Evolutionary conservation across 2,329 filamentous ascomycete genomes (phyloP).

Genomic region (Cephalotrichum gorgonifer): DNA sequence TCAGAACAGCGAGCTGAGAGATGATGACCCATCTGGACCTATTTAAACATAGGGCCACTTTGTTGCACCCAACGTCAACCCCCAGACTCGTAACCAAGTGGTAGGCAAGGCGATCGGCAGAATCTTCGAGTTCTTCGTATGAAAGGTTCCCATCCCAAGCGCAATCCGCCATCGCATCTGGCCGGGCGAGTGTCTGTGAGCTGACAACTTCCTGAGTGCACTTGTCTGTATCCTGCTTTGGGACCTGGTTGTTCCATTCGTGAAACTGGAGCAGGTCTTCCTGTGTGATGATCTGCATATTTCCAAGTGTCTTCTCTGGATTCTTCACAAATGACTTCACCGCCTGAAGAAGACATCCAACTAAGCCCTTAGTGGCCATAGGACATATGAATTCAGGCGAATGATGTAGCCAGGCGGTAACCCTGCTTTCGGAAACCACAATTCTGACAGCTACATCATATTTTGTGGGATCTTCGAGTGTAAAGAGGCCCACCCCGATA

Average conservation of each 20-base stretch:
- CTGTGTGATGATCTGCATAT: neutral
- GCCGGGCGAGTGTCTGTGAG: conserved; percentile 22
- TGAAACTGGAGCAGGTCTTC: conserved; percentile 32
- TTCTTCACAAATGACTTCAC: neutral
- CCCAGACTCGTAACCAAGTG: conserved; percentile 26
- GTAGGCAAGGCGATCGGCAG: conserved; percentile 29
- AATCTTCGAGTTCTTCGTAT: conserved; percentile 30
- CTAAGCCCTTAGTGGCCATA: neutral
- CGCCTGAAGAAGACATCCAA: neutral
- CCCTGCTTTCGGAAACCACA: neutral
- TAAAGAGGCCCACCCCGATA: neutral
- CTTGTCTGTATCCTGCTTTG: conserved; percentile 22
- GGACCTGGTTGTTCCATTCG: conserved; percentile 32
- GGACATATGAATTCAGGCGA: neutral
- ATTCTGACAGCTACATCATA: neutral
- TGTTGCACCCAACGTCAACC: conserved; percentile 23
- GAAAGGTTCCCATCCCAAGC: conserved; percentile 39
- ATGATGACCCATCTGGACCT: conserved; percentile 36
- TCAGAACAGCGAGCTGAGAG: conserved; percentile 34
- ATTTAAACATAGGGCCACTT: conserved; percentile 39
- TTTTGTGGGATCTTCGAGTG: neutral
- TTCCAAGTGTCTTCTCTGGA: neutral
- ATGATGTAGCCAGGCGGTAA: neutral
- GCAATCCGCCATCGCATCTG: conserved; percentile 28
- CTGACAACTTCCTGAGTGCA: conserved; percentile 38